A percentile compares a stretch with the other conserved stretches of the same genome.
phyloP scores from a whole-genome alignment of 768 basidiomycete genomes.

The Pluteus cervinus region DNA sequence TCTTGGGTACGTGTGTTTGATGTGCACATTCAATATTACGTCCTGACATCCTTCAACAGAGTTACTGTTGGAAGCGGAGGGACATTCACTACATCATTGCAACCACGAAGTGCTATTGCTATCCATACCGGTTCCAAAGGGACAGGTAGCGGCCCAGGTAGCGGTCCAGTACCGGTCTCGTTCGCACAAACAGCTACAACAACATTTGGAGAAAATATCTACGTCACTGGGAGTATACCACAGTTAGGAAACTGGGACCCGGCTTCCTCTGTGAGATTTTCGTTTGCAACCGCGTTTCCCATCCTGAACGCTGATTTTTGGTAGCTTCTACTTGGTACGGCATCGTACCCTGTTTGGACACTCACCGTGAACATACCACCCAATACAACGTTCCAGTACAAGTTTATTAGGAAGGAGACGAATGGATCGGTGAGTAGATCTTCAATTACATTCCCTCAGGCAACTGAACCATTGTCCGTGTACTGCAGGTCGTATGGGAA shows the following conservation, averaged over 20 bases:
- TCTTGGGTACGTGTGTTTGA: constrained; percentile 33
- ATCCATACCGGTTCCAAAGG: constrained; percentile 40
- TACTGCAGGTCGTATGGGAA: constrained; percentile 48
- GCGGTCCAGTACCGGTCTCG: constrained; percentile 30
- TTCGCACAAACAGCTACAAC: constrained; percentile 55
- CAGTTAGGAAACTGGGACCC: constrained; percentile 51
- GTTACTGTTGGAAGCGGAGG: constrained; percentile 47
- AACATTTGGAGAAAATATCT: constrained; percentile 57
- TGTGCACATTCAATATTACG: background rate
- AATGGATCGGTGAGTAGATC: constrained; percentile 37
- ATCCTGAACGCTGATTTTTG: background rate
- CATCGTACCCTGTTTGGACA: constrained; percentile 49
- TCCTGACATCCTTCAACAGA: constrained; percentile 19
- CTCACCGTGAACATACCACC: constrained; percentile 44
- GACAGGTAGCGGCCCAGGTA: constrained; percentile 10
- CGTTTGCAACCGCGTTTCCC: background rate
- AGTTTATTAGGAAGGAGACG: constrained; percentile 52
- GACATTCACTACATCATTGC: constrained; percentile 41
- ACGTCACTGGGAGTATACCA: constrained; percentile 49
- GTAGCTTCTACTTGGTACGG: constrained; percentile 47
- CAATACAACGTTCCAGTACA: constrained; percentile 47
- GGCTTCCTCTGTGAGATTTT: constrained; percentile 32
- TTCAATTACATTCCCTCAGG: background rate
- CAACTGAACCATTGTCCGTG: background rate
- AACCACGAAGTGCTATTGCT: constrained; percentile 47